Evolutionary conservation across 192 early-diverging fungal genomes (phyloP), one percentile per base, ranked within the genome.

Genomic region (Rhizophlyctis rosea): DNA sequence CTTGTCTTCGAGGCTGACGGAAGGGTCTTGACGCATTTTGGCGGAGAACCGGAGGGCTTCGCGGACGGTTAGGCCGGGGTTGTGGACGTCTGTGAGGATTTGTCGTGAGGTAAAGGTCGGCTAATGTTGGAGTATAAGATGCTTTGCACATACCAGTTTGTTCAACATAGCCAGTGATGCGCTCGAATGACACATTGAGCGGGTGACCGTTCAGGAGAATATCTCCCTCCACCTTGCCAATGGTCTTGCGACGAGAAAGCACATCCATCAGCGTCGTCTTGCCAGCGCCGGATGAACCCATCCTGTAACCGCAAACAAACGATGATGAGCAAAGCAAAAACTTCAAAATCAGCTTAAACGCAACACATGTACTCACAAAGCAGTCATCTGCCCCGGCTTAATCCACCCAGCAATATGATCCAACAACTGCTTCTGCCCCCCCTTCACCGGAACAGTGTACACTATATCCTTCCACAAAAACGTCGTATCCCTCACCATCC

Each of bases 381-480:
- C 70, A 18, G 88, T 89, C 79, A 93, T 84, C 18, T 78, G 77
- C 50, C 89, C 89, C 4, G 89, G 89, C 54, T 81, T 83, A 59
- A 89, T 82, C 54, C 83, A 87, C 35, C 91, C 88, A 28, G 70
- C 76, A n/a, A 90, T 76, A 35, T 70, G 60, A 57, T 84, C 76
- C 35, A 92, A 73, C 16, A 92, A 66, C 58, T 88, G 87, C 49
- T 81, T 76, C 48, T 82, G 58, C 21, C 78, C 80, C 23, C 68
- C 72, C 30, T 71, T 72, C 34, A 75, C 58, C 49, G 73, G 73
- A 31, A 86, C 84, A 2, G 75, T 78, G 69, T 88, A 88, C 56
- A 70, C 62, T 61, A 86, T 68, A 33, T 85, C 71, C 25, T 80
- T 73, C 86, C 86, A 88, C 9, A 81, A 82, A 47, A 85, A 86